Evolutionary conservation across 306 rosid species (phyloP).

Genomic region (Cajanus cajan): DNA sequence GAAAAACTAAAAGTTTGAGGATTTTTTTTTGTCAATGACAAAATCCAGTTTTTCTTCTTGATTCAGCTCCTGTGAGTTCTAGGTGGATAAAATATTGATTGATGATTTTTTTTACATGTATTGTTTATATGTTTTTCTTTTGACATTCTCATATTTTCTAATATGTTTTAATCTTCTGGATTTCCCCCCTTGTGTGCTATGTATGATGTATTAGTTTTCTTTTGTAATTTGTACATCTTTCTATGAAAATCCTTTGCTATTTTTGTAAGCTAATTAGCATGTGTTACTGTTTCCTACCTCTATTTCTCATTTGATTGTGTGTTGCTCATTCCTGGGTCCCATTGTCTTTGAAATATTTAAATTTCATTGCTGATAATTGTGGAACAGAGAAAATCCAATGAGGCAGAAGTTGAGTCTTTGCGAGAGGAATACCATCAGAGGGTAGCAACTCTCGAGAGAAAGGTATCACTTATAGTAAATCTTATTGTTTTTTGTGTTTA

Average conservation of each 20-base stretch:
- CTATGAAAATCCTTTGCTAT: not conserved
- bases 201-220: not conserved
- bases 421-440: conserved; percentile 99
- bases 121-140: not conserved
- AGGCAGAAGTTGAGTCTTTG: conserved; percentile 89
- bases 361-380: conserved; percentile 42
- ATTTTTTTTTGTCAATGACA: conserved; percentile 5
- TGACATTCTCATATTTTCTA: conserved; percentile 2
- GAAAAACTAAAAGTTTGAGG: conserved; percentile 6
- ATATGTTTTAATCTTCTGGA: not conserved
- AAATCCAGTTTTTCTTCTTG: conserved; percentile 4
- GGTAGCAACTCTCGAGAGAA: conserved; percentile 85
- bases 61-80: not conserved
- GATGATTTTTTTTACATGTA: not conserved
- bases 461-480: conserved; percentile 49
- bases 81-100: conserved; percentile 7
- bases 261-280: conserved; percentile 13
- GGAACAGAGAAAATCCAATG: conserved; percentile 89
- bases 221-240: not conserved
- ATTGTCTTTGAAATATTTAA: conserved; percentile 19
- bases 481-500: conserved; percentile 10
- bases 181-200: not conserved
- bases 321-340: not conserved
- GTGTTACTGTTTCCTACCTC: not conserved
- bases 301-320: conserved; percentile 14